Conservation (phyloP, 2,329 filamentous ascomycete genomes). For the Colletotrichum tropicicola region DNA sequence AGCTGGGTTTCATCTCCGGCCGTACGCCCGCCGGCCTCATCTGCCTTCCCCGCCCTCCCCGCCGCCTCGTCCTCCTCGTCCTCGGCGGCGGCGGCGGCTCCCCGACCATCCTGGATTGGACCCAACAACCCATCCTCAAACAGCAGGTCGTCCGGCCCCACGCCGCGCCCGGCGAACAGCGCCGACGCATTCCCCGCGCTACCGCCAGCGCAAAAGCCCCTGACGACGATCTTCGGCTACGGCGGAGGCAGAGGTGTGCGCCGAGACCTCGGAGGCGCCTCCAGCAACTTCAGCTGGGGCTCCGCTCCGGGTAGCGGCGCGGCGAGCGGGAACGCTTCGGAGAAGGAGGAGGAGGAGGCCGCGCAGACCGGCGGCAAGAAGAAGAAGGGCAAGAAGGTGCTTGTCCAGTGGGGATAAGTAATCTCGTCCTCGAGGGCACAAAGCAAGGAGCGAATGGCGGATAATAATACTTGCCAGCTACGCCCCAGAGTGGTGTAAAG, state of each 20-base stretch:
- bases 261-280: conserved; percentile 57
- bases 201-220: conserved; percentile 77
- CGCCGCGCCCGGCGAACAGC: conserved; percentile 1
- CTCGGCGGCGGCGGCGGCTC: conserved; percentile 33
- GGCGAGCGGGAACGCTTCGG: conserved; percentile 34
- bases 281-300: conserved; percentile 65
- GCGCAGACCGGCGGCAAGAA: conserved; percentile 42
- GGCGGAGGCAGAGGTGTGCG: conserved; percentile 62
- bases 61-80: conserved; percentile 32
- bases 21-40: conserved; percentile 36
- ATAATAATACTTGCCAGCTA: too few relatives aligned
- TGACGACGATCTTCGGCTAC: conserved; percentile 70
- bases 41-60: conserved; percentile 56
- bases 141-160: conserved; percentile 11
- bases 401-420: conserved; percentile 66
- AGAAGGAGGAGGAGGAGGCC: conserved; percentile 38
- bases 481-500: too few relatives aligned
- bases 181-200: conserved; percentile 82
- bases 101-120: conserved; percentile 42
- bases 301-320: conserved; percentile 37
- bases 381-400: conserved; percentile 68
- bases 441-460: too few relatives aligned
- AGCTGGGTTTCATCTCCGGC: conserved; percentile 31
- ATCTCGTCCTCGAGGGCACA: not conserved
- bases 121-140: conserved; percentile 30